Evolutionary conservation across 1,284 basidiomycete genomes (phyloP).

Genomic region (Garcileccinum viscosum): DNA sequence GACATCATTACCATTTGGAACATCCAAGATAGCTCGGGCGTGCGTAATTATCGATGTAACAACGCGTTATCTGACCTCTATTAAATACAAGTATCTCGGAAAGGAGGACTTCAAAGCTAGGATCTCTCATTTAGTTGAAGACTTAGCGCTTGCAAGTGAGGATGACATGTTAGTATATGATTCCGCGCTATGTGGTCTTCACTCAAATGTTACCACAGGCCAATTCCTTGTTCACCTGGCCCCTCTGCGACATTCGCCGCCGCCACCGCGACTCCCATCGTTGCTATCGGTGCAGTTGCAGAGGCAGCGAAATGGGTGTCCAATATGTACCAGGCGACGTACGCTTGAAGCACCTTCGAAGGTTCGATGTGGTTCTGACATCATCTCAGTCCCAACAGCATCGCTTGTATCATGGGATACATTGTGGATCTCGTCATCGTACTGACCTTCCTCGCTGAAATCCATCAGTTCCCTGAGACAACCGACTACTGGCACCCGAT

Average conservation of each 20-base stretch:
- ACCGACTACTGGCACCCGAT: background rate
- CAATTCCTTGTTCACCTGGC: background rate
- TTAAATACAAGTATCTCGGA: slow-evolving; percentile 4
- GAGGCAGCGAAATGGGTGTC: slow-evolving; percentile 13
- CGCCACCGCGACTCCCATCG: slow-evolving; percentile 7
- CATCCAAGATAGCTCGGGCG: slow-evolving; percentile 2
- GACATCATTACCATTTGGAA: slow-evolving; percentile 15
- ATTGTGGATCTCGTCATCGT: slow-evolving; percentile 15
- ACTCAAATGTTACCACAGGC: background rate
- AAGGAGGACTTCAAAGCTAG: slow-evolving; percentile 15
- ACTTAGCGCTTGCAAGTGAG: background rate
- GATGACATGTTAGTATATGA: slow-evolving; percentile 2
- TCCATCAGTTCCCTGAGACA: slow-evolving; percentile 2
- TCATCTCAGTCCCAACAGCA: slow-evolving; percentile 2
- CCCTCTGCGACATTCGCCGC: slow-evolving; percentile 1
- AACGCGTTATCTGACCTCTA: background rate
- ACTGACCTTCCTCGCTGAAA: slow-evolving; percentile 12
- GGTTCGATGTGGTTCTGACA: background rate
- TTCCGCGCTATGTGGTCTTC: background rate
- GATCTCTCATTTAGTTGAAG: slow-evolving; percentile 11
- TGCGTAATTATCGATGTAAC: background rate
- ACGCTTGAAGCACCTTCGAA: background rate
- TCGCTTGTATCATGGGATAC: slow-evolving; percentile 15
- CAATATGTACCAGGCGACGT: slow-evolving; percentile 5
- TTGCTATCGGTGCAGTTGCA: slow-evolving; percentile 1